These are phyloP conservation scores for Fusarium vanettenii DNA, from an alignment of 2,329 filamentous ascomycete genomes.

Conservation along the genomic window DNA sequence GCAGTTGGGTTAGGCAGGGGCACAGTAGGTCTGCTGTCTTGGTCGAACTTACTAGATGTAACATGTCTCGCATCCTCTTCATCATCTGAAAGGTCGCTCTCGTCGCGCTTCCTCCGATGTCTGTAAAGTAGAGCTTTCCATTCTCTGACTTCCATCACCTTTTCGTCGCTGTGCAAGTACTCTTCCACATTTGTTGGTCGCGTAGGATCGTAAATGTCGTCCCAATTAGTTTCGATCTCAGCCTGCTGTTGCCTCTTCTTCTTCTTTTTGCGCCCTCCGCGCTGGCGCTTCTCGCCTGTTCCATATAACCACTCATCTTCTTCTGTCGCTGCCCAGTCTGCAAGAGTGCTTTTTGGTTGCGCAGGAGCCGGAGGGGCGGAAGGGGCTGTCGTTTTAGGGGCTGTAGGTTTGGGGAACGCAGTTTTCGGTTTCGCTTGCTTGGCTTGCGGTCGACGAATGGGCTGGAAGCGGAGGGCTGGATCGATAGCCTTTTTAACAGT, in stretches of 20 bases:
- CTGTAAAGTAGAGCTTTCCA: constrained; percentile 88
- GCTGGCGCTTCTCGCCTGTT: constrained; percentile 72
- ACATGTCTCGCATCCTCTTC: constrained; percentile 45
- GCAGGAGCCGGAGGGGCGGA: constrained; percentile 46
- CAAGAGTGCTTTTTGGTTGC: constrained; percentile 74
- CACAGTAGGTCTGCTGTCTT: background rate
- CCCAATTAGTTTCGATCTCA: constrained; percentile 79
- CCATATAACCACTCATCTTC: constrained; percentile 86
- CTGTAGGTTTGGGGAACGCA: constrained; percentile 61
- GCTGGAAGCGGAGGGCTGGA: constrained; percentile 83
- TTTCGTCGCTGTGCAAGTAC: constrained; percentile 86
- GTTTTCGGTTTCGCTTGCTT: constrained; percentile 71
- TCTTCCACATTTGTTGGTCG: constrained; percentile 87
- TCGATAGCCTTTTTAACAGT: constrained; percentile 70
- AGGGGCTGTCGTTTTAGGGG: constrained; percentile 49
- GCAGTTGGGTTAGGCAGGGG: constrained; percentile 30
- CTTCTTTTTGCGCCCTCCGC: constrained; percentile 84
- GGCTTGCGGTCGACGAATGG: constrained; percentile 79
- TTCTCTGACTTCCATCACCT: constrained; percentile 80
- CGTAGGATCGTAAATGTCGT: constrained; percentile 88
- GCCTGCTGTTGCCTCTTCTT: constrained; percentile 69
- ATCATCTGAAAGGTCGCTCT: constrained; percentile 51
- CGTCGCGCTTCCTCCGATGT: constrained; percentile 65
- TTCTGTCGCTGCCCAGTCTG: constrained; percentile 81
- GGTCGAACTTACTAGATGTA: constrained; percentile 49